These are phyloP conservation scores for Podila verticillata DNA, from an alignment of 192 early-diverging fungal genomes.

Conservation along the genomic window DNA sequence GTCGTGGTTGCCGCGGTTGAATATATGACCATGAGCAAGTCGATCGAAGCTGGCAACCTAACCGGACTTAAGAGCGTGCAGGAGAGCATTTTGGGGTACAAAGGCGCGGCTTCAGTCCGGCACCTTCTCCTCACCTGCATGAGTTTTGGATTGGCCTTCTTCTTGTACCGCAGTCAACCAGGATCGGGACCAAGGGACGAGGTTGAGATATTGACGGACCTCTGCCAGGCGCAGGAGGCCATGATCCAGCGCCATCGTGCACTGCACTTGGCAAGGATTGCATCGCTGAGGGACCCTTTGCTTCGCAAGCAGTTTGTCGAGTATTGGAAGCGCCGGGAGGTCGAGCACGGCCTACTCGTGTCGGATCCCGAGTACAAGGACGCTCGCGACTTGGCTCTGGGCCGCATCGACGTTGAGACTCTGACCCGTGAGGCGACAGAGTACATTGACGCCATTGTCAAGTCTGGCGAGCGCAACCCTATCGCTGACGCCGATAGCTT, in stretches of 20 bases:
- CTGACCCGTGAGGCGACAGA: conserved; percentile 24
- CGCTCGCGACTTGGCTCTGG: conserved; percentile 37
- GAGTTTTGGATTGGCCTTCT: conserved; percentile 14
- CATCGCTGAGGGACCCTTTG: conserved; percentile 28
- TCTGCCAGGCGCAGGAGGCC: conserved; percentile 41
- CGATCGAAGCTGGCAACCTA: conserved; percentile 7
- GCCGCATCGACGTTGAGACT: conserved; percentile 43
- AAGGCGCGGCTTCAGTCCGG: conserved; percentile 15
- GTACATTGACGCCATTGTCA: conserved; percentile 37
- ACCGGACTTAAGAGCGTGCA: conserved; percentile 11
- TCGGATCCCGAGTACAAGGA: conserved; percentile 42
- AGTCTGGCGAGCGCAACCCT: conserved; percentile 21
- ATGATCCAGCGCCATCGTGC: conserved; percentile 45
- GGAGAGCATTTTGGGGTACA: conserved; percentile 4
- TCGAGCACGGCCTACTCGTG: conserved; percentile 33
- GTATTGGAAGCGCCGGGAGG: conserved; percentile 48
- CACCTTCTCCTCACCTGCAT: conserved; percentile 30
- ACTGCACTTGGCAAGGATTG: conserved; percentile 36
- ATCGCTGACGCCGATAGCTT: not conserved
- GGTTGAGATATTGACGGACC: conserved; percentile 38
- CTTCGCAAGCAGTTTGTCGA: conserved; percentile 50
- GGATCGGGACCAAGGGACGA: conserved; percentile 17
- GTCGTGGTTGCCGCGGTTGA: conserved; percentile 16
- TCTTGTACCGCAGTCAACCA: conserved; percentile 11
- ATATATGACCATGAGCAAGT: conserved; percentile 15